These are phyloP conservation scores for Gossypium davidsonii DNA, from an alignment of 441 rosid genomes.

Conservation along the genomic window DNA sequence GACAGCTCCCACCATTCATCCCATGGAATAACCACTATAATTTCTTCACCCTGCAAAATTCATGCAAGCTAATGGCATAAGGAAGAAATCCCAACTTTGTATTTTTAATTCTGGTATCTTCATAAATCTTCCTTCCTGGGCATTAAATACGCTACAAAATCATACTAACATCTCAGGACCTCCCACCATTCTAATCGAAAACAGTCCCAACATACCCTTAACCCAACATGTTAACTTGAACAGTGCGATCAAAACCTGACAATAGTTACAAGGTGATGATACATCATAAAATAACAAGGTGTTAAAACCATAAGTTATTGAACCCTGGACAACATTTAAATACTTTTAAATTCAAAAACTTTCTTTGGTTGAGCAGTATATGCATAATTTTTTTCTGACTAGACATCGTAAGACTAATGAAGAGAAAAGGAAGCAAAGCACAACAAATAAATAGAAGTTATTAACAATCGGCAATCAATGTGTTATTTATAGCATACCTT, in stretches of 20 bases:
- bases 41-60: constrained; percentile 76
- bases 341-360: background rate
- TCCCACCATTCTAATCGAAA: background rate
- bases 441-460: background rate
- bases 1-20: constrained; percentile 94
- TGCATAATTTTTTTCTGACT: background rate
- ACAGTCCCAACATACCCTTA: background rate
- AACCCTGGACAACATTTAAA: background rate
- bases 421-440: background rate
- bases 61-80: background rate
- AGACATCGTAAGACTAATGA: background rate
- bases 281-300: background rate
- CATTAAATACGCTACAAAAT: background rate
- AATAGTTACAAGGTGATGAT: background rate
- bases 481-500: constrained; percentile 38
- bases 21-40: constrained; percentile 80
- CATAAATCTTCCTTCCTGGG: background rate
- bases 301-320: background rate
- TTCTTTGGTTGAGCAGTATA: background rate
- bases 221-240: background rate
- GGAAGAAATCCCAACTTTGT: background rate
- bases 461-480: background rate
- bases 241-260: background rate
- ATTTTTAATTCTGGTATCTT: background rate
- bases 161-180: background rate